These are phyloP conservation scores for Neocucurbitaria cava DNA, from an alignment of 2,329 filamentous ascomycete species.

Conservation along the genomic window DNA sequence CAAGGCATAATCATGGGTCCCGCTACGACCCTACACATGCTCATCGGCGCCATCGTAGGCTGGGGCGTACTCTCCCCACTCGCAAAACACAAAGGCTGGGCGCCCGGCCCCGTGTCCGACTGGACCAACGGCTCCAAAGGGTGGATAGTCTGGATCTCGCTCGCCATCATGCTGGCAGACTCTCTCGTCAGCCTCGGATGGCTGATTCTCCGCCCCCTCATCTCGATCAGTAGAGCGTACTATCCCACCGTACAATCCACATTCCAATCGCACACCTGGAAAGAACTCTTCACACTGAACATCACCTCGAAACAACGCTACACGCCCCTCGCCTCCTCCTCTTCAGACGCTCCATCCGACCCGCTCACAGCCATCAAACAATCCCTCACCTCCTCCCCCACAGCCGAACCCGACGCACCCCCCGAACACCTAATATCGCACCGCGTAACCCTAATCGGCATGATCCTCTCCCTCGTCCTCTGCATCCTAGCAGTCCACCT, in stretches of 20 bases:
- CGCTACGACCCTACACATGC: conserved; percentile 93
- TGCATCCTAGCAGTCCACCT: conserved; percentile 83
- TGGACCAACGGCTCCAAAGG: conserved; percentile 96
- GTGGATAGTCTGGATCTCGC: conserved; percentile 97
- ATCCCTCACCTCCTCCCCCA: conserved; percentile 31
- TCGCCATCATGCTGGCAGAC: conserved; percentile 97
- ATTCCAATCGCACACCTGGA: conserved; percentile 45
- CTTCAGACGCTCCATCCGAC: conserved; percentile 22
- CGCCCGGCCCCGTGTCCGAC: conserved; percentile 81
- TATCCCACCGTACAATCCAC: conserved; percentile 40
- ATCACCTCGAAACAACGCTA: conserved; percentile 49
- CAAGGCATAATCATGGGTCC: conserved; percentile 99
- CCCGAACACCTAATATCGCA: conserved; percentile 79
- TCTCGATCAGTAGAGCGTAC: conserved; percentile 55
- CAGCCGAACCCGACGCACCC: conserved; percentile 78
- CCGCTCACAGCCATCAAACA: conserved; percentile 41
- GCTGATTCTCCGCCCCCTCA: conserved; percentile 70
- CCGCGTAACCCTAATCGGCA: conserved; percentile 74
- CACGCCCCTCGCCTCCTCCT: conserved; percentile 43
- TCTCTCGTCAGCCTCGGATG: conserved; percentile 87
- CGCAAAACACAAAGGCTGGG: conserved; percentile 87
- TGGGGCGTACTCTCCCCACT: conserved; percentile 92
- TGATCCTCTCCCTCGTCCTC: conserved; percentile 76
- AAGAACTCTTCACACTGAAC: conserved; percentile 42
- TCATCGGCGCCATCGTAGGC: conserved; percentile 84